These are phyloP conservation scores for Calonectria honghensis DNA, from an alignment of 2,329 filamentous ascomycete genomes.

Conservation along the genomic window DNA sequence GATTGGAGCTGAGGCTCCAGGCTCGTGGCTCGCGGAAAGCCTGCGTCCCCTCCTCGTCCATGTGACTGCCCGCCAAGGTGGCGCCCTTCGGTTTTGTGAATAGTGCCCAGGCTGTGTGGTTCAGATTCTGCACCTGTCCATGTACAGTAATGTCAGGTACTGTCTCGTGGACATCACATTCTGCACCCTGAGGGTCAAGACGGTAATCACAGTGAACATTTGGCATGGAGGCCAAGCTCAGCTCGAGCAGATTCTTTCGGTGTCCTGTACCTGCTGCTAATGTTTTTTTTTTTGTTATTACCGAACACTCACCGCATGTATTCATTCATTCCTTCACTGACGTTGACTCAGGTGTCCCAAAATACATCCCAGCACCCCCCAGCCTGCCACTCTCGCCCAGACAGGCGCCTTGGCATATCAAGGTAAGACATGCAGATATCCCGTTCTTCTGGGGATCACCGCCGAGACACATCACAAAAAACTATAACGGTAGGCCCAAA, in stretches of 20 bases:
- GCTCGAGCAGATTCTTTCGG: neutral
- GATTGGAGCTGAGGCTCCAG: constrained; percentile 40
- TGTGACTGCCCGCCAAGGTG: constrained; percentile 37
- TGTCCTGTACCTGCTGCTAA: neutral
- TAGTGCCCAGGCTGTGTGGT: constrained; percentile 20
- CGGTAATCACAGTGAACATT: neutral
- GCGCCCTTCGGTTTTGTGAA: constrained; percentile 17
- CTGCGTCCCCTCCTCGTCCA: constrained; percentile 21
- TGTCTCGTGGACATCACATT: constrained; percentile 10
- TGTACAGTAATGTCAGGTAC: constrained; percentile 20
- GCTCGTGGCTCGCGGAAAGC: constrained; percentile 36
- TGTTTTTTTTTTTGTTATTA: neutral
- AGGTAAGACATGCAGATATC: constrained; percentile 45
- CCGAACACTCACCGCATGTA: constrained; percentile 4
- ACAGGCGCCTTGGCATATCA: constrained; percentile 26
- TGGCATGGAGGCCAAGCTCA: neutral
- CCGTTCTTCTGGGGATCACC: constrained; percentile 40
- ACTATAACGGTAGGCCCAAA: constrained; percentile 30
- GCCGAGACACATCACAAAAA: constrained; percentile 44
- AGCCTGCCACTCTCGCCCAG: constrained; percentile 34
- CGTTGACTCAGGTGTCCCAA: constrained; percentile 47
- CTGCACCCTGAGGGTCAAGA: neutral
- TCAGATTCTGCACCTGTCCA: constrained; percentile 20
- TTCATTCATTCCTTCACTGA: constrained; percentile 35
- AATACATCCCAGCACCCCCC: constrained; percentile 6